Evolutionary conservation across 768 basidiomycete genomes (phyloP).

Genomic region (Candolleomyces aberdarensis): DNA sequence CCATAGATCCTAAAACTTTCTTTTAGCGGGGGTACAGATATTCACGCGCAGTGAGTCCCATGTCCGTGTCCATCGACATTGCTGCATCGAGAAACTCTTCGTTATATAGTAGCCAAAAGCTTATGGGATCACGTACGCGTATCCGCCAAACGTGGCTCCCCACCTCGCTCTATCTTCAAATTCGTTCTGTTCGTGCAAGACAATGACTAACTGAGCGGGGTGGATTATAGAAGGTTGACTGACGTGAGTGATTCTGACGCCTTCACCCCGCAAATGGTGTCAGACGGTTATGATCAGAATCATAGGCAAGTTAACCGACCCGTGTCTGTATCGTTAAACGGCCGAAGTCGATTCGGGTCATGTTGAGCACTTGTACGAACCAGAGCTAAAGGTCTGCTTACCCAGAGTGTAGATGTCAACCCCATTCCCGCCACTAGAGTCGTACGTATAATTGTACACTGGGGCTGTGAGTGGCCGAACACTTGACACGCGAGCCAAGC

Average conservation of each 20-base stretch:
- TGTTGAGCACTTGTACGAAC: background rate
- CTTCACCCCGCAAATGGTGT: slow-evolving; percentile 11
- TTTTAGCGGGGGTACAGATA: background rate
- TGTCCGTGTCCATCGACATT: slow-evolving; percentile 35
- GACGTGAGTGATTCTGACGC: slow-evolving; percentile 9
- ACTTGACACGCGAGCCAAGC: slow-evolving; percentile 22
- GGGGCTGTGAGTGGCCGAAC: slow-evolving; percentile 5
- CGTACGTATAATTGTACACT: slow-evolving; percentile 20
- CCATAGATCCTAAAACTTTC: background rate
- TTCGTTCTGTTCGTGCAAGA: background rate
- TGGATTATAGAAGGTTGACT: background rate
- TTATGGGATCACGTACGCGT: slow-evolving; percentile 13
- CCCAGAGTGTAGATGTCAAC: slow-evolving; percentile 39
- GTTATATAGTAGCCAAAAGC: background rate
- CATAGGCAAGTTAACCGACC: slow-evolving; percentile 7
- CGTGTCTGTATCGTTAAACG: slow-evolving; percentile 15
- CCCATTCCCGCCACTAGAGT: slow-evolving; percentile 27
- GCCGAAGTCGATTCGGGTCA: no score
- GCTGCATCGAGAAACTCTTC: background rate
- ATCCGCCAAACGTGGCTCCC: slow-evolving; percentile 32
- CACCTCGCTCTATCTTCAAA: slow-evolving; percentile 25
- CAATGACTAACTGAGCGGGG: background rate
- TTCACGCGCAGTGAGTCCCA: slow-evolving; percentile 29
- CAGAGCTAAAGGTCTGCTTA: slow-evolving; percentile 10
- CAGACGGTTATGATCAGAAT: background rate